These are phyloP conservation scores for Ascosphaera apis DNA, from an alignment of 2,329 filamentous ascomycete genomes.

Conservation along the genomic window DNA sequence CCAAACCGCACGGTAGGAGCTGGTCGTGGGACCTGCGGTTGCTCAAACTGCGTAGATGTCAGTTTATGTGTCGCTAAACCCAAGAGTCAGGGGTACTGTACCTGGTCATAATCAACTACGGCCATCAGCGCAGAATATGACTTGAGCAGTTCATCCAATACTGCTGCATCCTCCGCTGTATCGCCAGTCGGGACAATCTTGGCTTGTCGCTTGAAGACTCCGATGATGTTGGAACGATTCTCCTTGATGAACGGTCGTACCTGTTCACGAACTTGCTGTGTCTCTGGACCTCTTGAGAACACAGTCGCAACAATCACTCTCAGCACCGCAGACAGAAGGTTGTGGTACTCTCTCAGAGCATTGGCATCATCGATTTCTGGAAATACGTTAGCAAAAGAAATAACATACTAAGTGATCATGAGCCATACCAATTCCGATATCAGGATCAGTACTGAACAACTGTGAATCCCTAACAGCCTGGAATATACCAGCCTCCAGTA, in stretches of 20 bases:
- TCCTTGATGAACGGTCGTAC: slow-evolving; percentile 60
- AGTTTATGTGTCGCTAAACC: neutral
- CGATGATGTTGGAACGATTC: slow-evolving; percentile 63
- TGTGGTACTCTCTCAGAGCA: slow-evolving; percentile 62
- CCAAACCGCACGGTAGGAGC: too few species aligned
- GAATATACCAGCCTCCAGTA: slow-evolving; percentile 81
- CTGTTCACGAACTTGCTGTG: slow-evolving; percentile 46
- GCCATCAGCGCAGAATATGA: slow-evolving; percentile 64
- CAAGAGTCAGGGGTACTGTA: slow-evolving; percentile 23
- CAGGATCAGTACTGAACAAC: slow-evolving; percentile 78
- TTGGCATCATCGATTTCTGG: slow-evolving; percentile 41
- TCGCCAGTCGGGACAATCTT: slow-evolving; percentile 33
- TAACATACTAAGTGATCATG: neutral
- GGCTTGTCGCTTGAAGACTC: slow-evolving; percentile 73
- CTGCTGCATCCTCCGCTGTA: slow-evolving; percentile 36
- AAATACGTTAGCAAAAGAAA: slow-evolving; percentile 6
- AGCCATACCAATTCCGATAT: slow-evolving; percentile 49
- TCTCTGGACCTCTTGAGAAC: slow-evolving; percentile 59
- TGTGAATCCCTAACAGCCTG: slow-evolving; percentile 54
- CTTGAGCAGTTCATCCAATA: slow-evolving; percentile 60
- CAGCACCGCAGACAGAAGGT: slow-evolving; percentile 55
- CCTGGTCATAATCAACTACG: slow-evolving; percentile 67
- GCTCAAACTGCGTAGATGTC: slow-evolving; percentile 18
- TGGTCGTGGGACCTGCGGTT: too few species aligned
- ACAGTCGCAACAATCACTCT: slow-evolving; percentile 65